Percentiles rank a stretch among this genome's conserved stretches.
These are phyloP conservation scores for Aspergillus heteromorphus DNA, from an alignment of 495 filamentous ascomycete species.

Conservation along the genomic window DNA sequence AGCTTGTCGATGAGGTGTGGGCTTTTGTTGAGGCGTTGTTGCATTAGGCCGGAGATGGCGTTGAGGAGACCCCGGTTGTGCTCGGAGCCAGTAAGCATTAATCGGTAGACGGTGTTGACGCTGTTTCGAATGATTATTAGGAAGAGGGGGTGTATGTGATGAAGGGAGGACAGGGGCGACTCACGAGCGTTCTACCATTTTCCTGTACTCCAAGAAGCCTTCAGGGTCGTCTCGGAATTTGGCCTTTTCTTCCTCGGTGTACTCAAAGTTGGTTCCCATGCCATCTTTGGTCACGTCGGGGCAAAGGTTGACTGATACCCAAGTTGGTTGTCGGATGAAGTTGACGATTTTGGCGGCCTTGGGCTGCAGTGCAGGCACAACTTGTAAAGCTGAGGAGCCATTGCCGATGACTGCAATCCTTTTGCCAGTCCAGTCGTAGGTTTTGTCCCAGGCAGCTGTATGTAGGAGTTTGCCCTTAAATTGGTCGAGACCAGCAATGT, in stretches of 20 bases:
- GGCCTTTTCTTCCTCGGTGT: constrained; percentile 23
- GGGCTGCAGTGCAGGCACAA: constrained; percentile 2
- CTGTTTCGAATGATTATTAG: background rate
- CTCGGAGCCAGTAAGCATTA: constrained; percentile 9
- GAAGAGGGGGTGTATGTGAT: background rate
- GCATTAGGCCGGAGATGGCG: constrained; percentile 18
- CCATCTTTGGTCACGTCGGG: constrained; percentile 16
- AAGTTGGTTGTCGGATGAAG: constrained; percentile 2
- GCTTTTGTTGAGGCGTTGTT: constrained; percentile 28
- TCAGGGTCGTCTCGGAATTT: constrained; percentile 7
- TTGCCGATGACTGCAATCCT: background rate
- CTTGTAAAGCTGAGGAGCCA: constrained; percentile 3
- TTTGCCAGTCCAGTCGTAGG: background rate
- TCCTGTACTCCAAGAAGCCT: background rate
- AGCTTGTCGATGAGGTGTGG: constrained; percentile 30
- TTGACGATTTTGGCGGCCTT: constrained; percentile 17
- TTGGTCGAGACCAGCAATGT: background rate
- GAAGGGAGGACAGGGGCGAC: background rate
- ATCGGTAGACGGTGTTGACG: constrained; percentile 7
- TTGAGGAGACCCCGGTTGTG: background rate
- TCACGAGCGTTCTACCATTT: background rate
- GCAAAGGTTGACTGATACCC: background rate
- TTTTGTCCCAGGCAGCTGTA: background rate
- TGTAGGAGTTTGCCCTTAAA: background rate
- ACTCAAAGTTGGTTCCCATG: constrained; percentile 22